A percentile compares a stretch with the other conserved stretches of the same genome.
phyloP scores from a whole-genome alignment of 331 rosid genomes.

The Spiraea crenata region DNA sequence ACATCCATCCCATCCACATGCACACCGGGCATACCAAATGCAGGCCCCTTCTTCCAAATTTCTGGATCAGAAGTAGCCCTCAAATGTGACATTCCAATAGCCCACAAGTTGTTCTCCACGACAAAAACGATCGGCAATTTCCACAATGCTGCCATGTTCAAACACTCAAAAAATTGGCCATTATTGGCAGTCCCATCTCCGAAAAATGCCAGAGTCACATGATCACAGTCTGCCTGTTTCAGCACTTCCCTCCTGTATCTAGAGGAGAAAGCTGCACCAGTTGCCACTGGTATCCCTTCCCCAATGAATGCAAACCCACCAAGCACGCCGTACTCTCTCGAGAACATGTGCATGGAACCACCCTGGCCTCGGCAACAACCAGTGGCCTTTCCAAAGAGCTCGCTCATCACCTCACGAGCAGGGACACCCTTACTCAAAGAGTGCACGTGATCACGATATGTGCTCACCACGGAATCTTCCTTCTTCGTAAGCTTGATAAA shows the following conservation, averaged over 20 bases:
- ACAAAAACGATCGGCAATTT: constrained; percentile 93
- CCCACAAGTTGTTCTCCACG: constrained; percentile 98
- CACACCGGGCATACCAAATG: constrained; percentile 96
- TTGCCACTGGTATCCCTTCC: constrained; percentile 98
- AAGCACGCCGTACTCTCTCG: constrained; percentile 75
- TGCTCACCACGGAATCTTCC: constrained; percentile 85
- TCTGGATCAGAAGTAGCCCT: constrained; percentile 97
- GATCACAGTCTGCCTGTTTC: constrained; percentile 65
- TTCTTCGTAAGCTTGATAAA: constrained; percentile 78
- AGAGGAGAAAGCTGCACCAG: constrained; percentile 85
- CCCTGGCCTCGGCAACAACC: constrained; percentile 99
- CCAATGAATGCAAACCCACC: constrained; percentile 99
- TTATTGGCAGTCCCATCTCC: constrained; percentile 97
- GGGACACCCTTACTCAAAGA: constrained; percentile 96
- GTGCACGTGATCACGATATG: constrained; percentile 99
- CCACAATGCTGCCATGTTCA: constrained; percentile 99
- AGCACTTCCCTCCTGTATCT: constrained; percentile 82
- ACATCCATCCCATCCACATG: constrained; percentile 99
- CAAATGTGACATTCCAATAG: constrained; percentile 96
- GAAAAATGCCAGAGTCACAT: constrained; percentile 80
- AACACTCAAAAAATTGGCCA: constrained; percentile 96
- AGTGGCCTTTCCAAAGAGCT: constrained; percentile 92
- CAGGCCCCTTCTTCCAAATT: constrained; percentile 99
- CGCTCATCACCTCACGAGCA: constrained; percentile 92
- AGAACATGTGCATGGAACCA: constrained; percentile 99